A percentile compares a stretch with the other conserved stretches of the same genome.
phyloP scores from a whole-genome alignment of 2,329 filamentous ascomycete species.

The Phaeophleospora eucalypticola region DNA sequence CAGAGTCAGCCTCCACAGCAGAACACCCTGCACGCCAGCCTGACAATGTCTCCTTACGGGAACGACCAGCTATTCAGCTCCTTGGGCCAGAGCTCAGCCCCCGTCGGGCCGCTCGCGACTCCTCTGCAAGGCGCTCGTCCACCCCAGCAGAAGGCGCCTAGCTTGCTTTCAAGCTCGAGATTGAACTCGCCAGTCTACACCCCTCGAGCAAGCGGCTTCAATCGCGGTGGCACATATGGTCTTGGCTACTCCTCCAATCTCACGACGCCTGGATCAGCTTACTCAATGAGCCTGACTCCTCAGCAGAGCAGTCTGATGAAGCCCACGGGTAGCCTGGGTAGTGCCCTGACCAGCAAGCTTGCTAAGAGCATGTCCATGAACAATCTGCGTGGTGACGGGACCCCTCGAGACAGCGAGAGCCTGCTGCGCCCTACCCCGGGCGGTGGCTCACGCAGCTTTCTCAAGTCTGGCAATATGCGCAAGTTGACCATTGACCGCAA shows the following conservation, averaged over 20 bases:
- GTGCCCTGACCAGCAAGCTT: slow-evolving; percentile 52
- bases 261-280: slow-evolving; percentile 62
- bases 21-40: slow-evolving; percentile 51
- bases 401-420: slow-evolving; percentile 70
- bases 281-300: slow-evolving; percentile 59
- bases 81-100: slow-evolving; percentile 60
- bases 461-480: slow-evolving; percentile 72
- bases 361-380: slow-evolving; percentile 86
- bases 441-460: slow-evolving; percentile 60
- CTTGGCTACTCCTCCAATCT: slow-evolving; percentile 86
- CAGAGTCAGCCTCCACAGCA: slow-evolving; percentile 49
- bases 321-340: slow-evolving; percentile 58
- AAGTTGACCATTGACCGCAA: slow-evolving; percentile 89
- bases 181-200: slow-evolving; percentile 72
- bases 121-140: slow-evolving; percentile 66
- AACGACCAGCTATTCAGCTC: slow-evolving; percentile 80
- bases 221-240: slow-evolving; percentile 61
- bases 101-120: slow-evolving; percentile 86
- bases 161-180: slow-evolving; percentile 28
- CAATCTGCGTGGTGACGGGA: slow-evolving; percentile 75
- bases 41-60: slow-evolving; percentile 86
- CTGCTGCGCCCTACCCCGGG: slow-evolving; percentile 66
- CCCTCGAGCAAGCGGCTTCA: slow-evolving; percentile 49
- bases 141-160: slow-evolving; percentile 27
- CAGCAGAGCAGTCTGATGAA: slow-evolving; percentile 61